A percentile compares a stretch with the other conserved stretches of the same genome.
Conservation (phyloP, 2,329 filamentous ascomycete species). For the Botrytis deweyae region DNA sequence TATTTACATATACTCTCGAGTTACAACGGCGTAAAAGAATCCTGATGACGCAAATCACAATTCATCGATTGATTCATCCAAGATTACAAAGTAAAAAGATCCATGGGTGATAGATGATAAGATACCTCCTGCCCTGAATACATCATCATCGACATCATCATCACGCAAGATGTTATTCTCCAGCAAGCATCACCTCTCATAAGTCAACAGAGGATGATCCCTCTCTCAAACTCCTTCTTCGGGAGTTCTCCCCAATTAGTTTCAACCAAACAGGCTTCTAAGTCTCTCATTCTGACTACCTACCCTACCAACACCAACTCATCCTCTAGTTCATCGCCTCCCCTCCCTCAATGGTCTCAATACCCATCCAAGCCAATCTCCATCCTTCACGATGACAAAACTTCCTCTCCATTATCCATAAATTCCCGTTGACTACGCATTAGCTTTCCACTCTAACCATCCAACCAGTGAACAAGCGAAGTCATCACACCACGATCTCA, state of each 20-base stretch:
- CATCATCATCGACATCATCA: background rate
- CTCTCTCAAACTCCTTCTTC: background rate
- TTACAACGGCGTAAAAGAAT: background rate
- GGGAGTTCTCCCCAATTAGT: background rate
- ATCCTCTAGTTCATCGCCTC: constrained; percentile 6
- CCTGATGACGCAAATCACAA: background rate
- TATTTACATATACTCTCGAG: background rate
- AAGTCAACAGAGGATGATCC: background rate
- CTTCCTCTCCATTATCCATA: background rate
- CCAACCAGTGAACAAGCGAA: background rate
- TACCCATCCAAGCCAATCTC: background rate
- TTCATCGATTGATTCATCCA: background rate
- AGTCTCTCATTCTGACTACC: background rate
- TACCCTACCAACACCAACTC: background rate
- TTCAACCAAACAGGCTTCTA: background rate
- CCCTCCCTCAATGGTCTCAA: background rate
- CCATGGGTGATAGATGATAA: background rate
- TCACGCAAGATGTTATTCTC: background rate
- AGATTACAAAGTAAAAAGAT: background rate
- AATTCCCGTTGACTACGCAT: background rate
- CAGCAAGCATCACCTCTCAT: background rate
- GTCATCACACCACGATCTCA: background rate
- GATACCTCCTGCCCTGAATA: background rate
- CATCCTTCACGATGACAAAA: background rate
- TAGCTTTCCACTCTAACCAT: background rate